phyloP scores from a whole-genome alignment of 169 alveolate genomes.

The Plasmodium relictum region DNA sequence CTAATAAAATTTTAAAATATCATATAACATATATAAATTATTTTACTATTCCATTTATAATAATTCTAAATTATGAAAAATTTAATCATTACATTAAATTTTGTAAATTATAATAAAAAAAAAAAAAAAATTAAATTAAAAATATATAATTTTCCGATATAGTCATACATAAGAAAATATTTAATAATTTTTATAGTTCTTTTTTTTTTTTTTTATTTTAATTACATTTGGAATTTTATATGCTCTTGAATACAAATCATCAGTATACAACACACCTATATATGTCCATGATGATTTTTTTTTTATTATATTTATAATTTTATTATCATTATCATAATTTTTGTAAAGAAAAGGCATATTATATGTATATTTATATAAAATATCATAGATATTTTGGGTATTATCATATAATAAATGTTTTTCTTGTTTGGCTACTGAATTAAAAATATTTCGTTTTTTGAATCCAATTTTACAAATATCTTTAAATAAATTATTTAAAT shows the following conservation, averaged over 20 bases:
- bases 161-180: not conserved
- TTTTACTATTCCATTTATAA: too few species aligned
- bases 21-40: too few species aligned
- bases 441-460: conserved; percentile 29
- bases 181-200: not conserved
- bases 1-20: too few species aligned
- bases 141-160: not conserved
- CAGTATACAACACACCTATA: conserved; percentile 70
- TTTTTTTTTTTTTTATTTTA: not conserved
- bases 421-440: conserved; percentile 55
- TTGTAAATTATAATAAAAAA: too few species aligned
- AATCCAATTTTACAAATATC: conserved; percentile 60
- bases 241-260: conserved; percentile 69
- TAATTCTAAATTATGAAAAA: too few species aligned
- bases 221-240: conserved; percentile 71
- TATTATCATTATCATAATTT: conserved; percentile 34
- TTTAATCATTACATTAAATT: too few species aligned
- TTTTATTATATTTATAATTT: conserved; percentile 67
- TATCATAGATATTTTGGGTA: conserved; percentile 64
- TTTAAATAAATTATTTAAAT: conserved; percentile 44
- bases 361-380: conserved; percentile 51
- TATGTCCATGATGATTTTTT: conserved; percentile 67
- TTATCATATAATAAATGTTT: conserved; percentile 64
- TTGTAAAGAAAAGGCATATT: conserved; percentile 68
- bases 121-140: too few species aligned